phyloP scores from a whole-genome alignment of 768 basidiomycete genomes.

The Phaeotremella fagi region DNA sequence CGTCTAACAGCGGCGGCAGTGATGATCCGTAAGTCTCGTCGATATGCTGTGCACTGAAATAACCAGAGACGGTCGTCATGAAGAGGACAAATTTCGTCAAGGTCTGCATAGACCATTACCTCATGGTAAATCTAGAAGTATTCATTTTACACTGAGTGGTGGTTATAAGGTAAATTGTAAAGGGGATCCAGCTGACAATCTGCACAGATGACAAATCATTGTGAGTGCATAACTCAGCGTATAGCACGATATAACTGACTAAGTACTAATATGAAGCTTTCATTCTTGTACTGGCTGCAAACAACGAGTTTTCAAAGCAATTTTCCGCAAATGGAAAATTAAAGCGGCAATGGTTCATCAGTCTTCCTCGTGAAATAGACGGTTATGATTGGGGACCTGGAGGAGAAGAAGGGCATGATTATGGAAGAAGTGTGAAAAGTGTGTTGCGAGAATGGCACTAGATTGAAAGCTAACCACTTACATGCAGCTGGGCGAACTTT shows the following conservation, averaged over 20 bases:
- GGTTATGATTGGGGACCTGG: slow-evolving; percentile 29
- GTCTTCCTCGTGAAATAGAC: slow-evolving; percentile 28
- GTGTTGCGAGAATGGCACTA: slow-evolving; percentile 2
- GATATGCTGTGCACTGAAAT: neutral
- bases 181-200: neutral
- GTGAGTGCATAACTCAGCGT: slow-evolving; percentile 17
- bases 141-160: slow-evolving; percentile 31
- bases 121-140: slow-evolving; percentile 20
- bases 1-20: neutral
- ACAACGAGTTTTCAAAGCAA: slow-evolving; percentile 4
- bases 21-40: slow-evolving; percentile 18
- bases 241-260: too few species aligned
- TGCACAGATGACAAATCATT: slow-evolving; percentile 28
- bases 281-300: slow-evolving; percentile 22
- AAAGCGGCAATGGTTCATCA: slow-evolving; percentile 39
- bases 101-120: slow-evolving; percentile 2
- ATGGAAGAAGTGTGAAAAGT: slow-evolving; percentile 40
- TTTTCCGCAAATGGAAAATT: slow-evolving; percentile 10
- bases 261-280: slow-evolving; percentile 13
- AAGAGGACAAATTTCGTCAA: slow-evolving; percentile 33
- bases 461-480: neutral
- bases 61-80: slow-evolving; percentile 12
- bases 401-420: slow-evolving; percentile 35
- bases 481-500: slow-evolving; percentile 24
- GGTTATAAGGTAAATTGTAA: slow-evolving; percentile 27